phyloP scores from a whole-genome alignment of 2,329 filamentous ascomycete species.

The Ustilaginoidea virens region DNA sequence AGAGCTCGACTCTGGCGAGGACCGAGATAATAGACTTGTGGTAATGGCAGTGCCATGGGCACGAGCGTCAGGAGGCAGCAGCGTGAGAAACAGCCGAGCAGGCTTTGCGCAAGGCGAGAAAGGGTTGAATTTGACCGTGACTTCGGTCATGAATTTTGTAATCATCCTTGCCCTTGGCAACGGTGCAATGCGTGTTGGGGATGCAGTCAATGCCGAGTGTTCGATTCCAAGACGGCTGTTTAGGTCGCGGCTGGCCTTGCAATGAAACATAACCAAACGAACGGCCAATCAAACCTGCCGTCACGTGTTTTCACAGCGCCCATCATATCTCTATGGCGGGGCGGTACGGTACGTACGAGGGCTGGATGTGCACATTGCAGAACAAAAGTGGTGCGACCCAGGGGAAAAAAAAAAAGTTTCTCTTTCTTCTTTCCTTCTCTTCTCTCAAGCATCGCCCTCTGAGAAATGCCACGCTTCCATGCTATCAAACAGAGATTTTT shows the following conservation, averaged over 20 bases:
- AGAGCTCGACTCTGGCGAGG: slow-evolving; percentile 50
- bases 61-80: slow-evolving; percentile 68
- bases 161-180: slow-evolving; percentile 44
- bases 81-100: slow-evolving; percentile 74
- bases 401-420: too few species aligned
- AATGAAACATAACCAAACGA: neutral
- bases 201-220: too few species aligned
- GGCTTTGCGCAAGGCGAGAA: slow-evolving; percentile 69
- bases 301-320: slow-evolving; percentile 6
- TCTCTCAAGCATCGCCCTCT: slow-evolving; percentile 10
- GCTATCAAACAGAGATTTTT: slow-evolving; percentile 9
- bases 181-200: neutral
- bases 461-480: slow-evolving; percentile 12
- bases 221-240: too few species aligned
- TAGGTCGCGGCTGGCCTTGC: neutral
- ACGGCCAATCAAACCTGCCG: slow-evolving; percentile 3
- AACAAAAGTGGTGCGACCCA: too few species aligned
- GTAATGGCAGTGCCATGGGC: slow-evolving; percentile 59
- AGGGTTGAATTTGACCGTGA: slow-evolving; percentile 81
- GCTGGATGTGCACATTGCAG: too few species aligned
- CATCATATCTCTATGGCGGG: too few species aligned
- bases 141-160: slow-evolving; percentile 71
- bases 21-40: slow-evolving; percentile 57
- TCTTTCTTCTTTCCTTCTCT: slow-evolving; percentile 1
- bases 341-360: too few species aligned